Conservation (phyloP, 352 stramenopile species). For the Pelagophyceae sp. region DNA sequence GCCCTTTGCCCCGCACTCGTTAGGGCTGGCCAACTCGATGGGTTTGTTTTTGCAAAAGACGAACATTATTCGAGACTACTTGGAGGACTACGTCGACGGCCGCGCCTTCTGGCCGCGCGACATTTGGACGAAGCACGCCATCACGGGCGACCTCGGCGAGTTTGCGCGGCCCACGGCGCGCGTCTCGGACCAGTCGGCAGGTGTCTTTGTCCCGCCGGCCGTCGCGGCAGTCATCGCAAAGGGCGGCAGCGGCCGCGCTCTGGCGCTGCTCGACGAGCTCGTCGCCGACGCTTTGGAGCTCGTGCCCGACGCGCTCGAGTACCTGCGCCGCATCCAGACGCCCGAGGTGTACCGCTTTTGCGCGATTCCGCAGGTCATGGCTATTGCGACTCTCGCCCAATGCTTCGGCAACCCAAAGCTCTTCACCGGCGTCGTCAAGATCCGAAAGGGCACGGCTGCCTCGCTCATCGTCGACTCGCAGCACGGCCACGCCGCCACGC, state of each 20-base stretch:
- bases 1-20: constrained; percentile 34
- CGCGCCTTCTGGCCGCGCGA: constrained; percentile 75
- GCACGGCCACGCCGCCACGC: background rate
- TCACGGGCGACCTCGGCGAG: constrained; percentile 55
- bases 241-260: constrained; percentile 32
- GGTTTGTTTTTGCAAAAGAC: constrained; percentile 83
- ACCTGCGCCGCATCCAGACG: constrained; percentile 63
- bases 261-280: constrained; percentile 78
- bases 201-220: background rate
- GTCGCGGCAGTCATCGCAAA: constrained; percentile 16
- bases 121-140: constrained; percentile 70
- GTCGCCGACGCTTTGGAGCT: constrained; percentile 75
- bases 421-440: constrained; percentile 83
- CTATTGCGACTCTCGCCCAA: constrained; percentile 75
- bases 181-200: constrained; percentile 26
- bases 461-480: constrained; percentile 13
- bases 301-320: constrained; percentile 70
- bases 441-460: constrained; percentile 66
- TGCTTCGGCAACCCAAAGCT: constrained; percentile 73
- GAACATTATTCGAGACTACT: constrained; percentile 87
- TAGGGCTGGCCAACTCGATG: constrained; percentile 68
- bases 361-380: constrained; percentile 84
- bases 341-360: constrained; percentile 78
- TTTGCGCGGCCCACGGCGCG: constrained; percentile 39
- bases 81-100: constrained; percentile 82